Evolutionary conservation across 1,139 yeast genomes (phyloP), one percentile per base, ranked within the genome.

Genomic region (Yamadazyma oceani): DNA sequence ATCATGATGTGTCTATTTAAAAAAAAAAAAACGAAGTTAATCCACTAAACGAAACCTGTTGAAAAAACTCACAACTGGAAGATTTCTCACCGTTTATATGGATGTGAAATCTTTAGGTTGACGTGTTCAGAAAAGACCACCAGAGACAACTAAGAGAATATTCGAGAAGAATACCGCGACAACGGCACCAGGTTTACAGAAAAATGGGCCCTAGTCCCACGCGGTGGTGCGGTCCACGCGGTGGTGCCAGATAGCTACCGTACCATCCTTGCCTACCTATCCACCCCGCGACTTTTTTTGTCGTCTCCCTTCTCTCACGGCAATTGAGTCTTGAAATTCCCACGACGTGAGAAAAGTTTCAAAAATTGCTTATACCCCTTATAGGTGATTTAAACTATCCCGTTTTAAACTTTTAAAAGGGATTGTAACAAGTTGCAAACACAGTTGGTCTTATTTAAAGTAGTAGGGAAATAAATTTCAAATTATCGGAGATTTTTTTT

Each of bases 1-100:
- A 58, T 60, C 45, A 41, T 54, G 22, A 35, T 37, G 16, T 4
- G 5, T 14, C 28, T 26, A 24, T 11, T 24, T 6, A 5, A 11
- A 11, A 11, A 6, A 5, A 24, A 24, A 24, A 12, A 24, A 11
- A 17, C 5, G 6, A 17, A 19, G 21, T 19, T 19, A 19, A 19
- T 19, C 8, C 21, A 19, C n/a, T n/a, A n/a, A n/a, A n/a, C n/a
- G n/a, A n/a, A n/a, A n/a, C n/a, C n/a, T n/a, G n/a, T n/a, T n/a
- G n/a, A n/a, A 17, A 26, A 26, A 26, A 26, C 7, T 26, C 5
- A 12, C 5, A 26, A 26, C 16, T 26, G 8, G 15, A 13, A 13
- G 13, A 26, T 9, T 26, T 26, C 30, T 16, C 14, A 19, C 21
- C 30, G 30, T 26, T n/a, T 26, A 26, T 26, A 26, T 26, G 16